Conservation (phyloP, 2,329 filamentous ascomycete genomes). For the Ophiocordyceps camponoti-rufipedis region DNA sequence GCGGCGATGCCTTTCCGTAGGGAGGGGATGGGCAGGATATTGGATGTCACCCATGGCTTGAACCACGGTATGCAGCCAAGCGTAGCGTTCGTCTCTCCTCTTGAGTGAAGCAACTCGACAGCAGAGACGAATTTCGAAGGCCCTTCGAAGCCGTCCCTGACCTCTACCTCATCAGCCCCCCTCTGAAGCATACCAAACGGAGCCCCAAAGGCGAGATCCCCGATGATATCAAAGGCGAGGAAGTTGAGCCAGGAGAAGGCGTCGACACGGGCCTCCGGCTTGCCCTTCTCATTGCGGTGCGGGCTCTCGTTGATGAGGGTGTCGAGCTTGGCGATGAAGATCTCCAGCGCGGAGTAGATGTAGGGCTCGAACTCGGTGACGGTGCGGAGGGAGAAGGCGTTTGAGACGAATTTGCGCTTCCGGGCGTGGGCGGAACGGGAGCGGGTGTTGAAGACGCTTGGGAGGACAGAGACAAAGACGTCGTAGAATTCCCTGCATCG, state of each 20-base stretch:
- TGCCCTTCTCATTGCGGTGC: conserved; percentile 32
- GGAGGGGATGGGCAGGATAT: conserved; percentile 65
- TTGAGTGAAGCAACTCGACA: conserved; percentile 73
- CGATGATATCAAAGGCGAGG: conserved; percentile 34
- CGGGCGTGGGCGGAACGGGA: conserved; percentile 66
- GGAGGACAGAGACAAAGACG: conserved; percentile 71
- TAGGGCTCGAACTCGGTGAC: conserved; percentile 78
- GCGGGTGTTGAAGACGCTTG: conserved; percentile 79
- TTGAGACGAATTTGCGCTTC: conserved; percentile 76
- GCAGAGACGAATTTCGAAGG: conserved; percentile 55
- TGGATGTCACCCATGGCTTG: conserved; percentile 52
- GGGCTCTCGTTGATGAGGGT: conserved; percentile 29
- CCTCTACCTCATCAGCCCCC: conserved; percentile 60
- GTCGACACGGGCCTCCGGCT: conserved; percentile 47
- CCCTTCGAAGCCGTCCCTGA: conserved; percentile 40
- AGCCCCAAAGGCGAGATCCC: conserved; percentile 30
- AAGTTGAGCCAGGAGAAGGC: conserved; percentile 55
- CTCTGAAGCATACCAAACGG: conserved; percentile 52
- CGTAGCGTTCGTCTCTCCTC: conserved; percentile 70
- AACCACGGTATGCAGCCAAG: conserved; percentile 57
- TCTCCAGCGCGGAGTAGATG: conserved; percentile 61
- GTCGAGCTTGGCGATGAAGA: conserved; percentile 59
- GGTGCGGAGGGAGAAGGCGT: conserved; percentile 72
- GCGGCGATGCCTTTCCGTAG: conserved; percentile 55
- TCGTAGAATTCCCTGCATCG: conserved; percentile 62